Percentiles rank a stretch among this genome's conserved stretches.
Evolutionary conservation across 2,329 filamentous ascomycete genomes (phyloP).

Genomic region (Camillea tinctor): DNA sequence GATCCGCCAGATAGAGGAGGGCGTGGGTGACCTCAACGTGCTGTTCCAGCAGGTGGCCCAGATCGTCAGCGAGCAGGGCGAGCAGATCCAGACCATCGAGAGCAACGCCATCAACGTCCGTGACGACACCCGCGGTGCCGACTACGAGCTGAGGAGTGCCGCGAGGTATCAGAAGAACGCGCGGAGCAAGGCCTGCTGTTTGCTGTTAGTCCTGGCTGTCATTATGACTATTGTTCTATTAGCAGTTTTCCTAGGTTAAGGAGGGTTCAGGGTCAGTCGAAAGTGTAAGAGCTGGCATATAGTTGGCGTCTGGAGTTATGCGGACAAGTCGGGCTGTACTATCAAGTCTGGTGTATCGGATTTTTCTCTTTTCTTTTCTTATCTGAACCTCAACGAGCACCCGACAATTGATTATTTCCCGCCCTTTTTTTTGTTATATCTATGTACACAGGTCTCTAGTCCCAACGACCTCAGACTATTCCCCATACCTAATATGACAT

Average conservation of each 20-base stretch:
- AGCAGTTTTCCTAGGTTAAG: slow-evolving; percentile 75
- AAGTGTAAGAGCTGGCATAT: slow-evolving; percentile 13
- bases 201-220: slow-evolving; percentile 83
- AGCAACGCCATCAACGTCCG: slow-evolving; percentile 84
- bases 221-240: slow-evolving; percentile 88
- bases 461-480: background rate
- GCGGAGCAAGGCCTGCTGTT: slow-evolving; percentile 88
- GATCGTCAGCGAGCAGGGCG: slow-evolving; percentile 92
- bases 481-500: background rate
- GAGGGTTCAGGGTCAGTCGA: background rate
- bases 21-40: slow-evolving; percentile 92
- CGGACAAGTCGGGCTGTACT: slow-evolving; percentile 1
- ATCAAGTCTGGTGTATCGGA: slow-evolving; percentile 10
- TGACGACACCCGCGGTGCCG: slow-evolving; percentile 79
- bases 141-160: slow-evolving; percentile 80
- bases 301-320: slow-evolving; percentile 20
- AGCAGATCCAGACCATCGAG: slow-evolving; percentile 80
- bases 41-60: slow-evolving; percentile 97
- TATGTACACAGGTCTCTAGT: background rate
- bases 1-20: slow-evolving; percentile 96
- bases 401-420: slow-evolving; percentile 1
- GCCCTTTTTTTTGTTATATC: background rate
- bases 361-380: background rate
- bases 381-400: background rate
- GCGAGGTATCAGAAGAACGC: slow-evolving; percentile 94